Evolutionary conservation across 179 eudicot species (phyloP).

Genomic region (Vitellaria paradoxa): DNA sequence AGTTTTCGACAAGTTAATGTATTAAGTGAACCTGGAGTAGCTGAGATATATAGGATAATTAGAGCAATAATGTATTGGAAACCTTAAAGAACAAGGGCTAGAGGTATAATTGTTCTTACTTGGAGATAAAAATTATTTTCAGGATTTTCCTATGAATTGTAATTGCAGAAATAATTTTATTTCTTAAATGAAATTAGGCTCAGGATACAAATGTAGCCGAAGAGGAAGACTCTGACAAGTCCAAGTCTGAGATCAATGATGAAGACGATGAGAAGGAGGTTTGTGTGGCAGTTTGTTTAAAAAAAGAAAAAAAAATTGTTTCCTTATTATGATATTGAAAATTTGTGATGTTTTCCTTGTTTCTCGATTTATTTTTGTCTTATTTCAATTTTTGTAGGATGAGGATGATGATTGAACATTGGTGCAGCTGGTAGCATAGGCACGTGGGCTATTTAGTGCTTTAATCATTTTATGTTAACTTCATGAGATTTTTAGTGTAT

Average conservation of each 20-base stretch:
- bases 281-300: slow-evolving; percentile 49
- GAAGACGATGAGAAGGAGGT: slow-evolving; percentile 32
- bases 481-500: neutral
- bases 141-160: neutral
- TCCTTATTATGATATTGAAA: neutral
- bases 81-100: neutral
- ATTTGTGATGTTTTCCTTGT: neutral
- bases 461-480: neutral
- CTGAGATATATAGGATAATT: neutral
- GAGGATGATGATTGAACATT: slow-evolving; percentile 21
- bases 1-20: neutral
- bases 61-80: neutral
- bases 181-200: slow-evolving; percentile 20
- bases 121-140: no score
- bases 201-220: slow-evolving; percentile 31
- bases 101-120: no score
- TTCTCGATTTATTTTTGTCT: neutral
- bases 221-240: slow-evolving; percentile 34
- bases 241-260: slow-evolving; percentile 54
- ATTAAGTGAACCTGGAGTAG: neutral
- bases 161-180: neutral
- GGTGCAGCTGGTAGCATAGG: neutral
- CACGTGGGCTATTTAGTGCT: neutral
- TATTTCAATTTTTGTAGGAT: slow-evolving; percentile 17
- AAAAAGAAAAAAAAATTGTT: neutral